A percentile compares a stretch with the other conserved stretches of the same genome.
Evolutionary conservation across 116 monocot genomes (phyloP).

Genomic region (Cymodocea nodosa): DNA sequence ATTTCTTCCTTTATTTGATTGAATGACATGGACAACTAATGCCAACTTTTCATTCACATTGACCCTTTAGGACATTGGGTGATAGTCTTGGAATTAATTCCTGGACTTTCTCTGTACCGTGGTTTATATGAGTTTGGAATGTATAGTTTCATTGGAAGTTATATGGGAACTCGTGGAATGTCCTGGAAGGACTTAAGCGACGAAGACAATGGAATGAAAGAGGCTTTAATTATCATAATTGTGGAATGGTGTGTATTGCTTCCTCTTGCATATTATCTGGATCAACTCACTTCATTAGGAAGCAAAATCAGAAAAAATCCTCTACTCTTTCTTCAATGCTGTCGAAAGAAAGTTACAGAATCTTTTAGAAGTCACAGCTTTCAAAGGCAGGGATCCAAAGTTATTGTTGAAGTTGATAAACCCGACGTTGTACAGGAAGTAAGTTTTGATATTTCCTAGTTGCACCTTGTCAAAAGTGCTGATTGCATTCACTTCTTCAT

Average conservation of each 20-base stretch:
- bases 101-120: slow-evolving; percentile 57
- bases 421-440: slow-evolving; percentile 53
- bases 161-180: slow-evolving; percentile 41
- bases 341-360: slow-evolving; percentile 10
- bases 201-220: slow-evolving; percentile 44
- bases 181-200: slow-evolving; percentile 41
- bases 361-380: slow-evolving; percentile 1
- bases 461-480: too few species aligned
- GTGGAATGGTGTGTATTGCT: slow-evolving; percentile 51
- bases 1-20: too few species aligned
- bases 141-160: slow-evolving; percentile 34
- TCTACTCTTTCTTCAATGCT: slow-evolving; percentile 22
- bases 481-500: neutral
- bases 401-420: slow-evolving; percentile 32
- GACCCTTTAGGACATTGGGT: slow-evolving; percentile 53
- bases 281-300: slow-evolving; percentile 28
- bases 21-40: too few species aligned
- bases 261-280: slow-evolving; percentile 37
- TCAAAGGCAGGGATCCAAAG: slow-evolving; percentile 12
- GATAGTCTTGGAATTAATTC: slow-evolving; percentile 48
- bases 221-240: slow-evolving; percentile 38
- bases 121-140: slow-evolving; percentile 61
- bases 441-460: slow-evolving; percentile 8
- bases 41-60: too few species aligned
- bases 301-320: slow-evolving; percentile 22